A percentile compares a stretch with the other conserved stretches of the same genome.
Conservation (phyloP, 305 asterid genomes). For the Ilex paraguariensis region DNA sequence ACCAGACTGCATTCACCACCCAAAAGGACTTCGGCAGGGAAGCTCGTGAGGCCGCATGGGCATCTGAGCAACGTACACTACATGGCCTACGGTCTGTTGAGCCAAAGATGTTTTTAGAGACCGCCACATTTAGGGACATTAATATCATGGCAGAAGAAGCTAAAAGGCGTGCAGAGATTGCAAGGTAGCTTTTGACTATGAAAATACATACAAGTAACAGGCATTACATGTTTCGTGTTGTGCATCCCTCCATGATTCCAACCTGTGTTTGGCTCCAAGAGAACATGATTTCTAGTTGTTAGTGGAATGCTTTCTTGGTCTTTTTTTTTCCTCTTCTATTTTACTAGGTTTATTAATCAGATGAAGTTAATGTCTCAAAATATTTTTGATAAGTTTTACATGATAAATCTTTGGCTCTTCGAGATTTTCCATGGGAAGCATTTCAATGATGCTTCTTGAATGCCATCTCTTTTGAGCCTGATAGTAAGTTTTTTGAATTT, state of each 20-base stretch:
- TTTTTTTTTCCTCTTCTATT: too few relatives aligned
- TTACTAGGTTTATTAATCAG: background rate
- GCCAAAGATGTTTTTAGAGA: slow-evolving; percentile 26
- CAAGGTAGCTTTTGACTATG: slow-evolving; percentile 25
- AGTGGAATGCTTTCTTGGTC: too few relatives aligned
- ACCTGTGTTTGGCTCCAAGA: background rate
- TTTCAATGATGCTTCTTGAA: too few relatives aligned
- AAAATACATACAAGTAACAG: background rate
- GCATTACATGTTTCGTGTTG: background rate
- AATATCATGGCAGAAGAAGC: slow-evolving; percentile 60
- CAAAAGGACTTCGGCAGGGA: slow-evolving; percentile 59
- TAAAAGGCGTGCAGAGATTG: slow-evolving; percentile 50
- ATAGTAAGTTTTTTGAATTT: background rate
- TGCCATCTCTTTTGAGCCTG: background rate
- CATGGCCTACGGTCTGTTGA: slow-evolving; percentile 44
- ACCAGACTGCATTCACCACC: slow-evolving; percentile 54
- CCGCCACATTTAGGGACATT: slow-evolving; percentile 36
- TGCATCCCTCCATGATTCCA: slow-evolving; percentile 1
- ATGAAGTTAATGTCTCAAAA: background rate
- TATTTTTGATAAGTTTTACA: background rate
- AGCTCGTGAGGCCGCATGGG: slow-evolving; percentile 50
- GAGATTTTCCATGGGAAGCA: background rate
- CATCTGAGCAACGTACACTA: slow-evolving; percentile 45
- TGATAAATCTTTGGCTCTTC: background rate
- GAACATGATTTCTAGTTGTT: background rate